Evolutionary conservation across 78 protist genomes (phyloP).

Genomic region (Speleostelium caveatum): DNA sequence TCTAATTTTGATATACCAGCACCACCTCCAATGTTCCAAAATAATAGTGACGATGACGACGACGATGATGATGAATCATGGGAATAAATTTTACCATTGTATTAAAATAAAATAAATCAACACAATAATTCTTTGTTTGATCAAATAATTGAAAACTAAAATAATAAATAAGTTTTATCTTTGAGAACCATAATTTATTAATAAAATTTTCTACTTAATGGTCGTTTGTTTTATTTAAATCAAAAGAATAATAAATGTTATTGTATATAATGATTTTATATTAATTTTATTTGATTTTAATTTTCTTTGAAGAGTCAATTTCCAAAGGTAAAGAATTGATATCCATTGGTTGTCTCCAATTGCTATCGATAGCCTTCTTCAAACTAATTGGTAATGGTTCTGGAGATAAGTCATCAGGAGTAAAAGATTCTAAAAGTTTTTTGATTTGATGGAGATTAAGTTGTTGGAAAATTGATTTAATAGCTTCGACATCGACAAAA

Average conservation of each 20-base stretch:
- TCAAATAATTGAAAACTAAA: too few relatives aligned
- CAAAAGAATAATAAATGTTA: too few relatives aligned
- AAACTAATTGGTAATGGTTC: slow-evolving; percentile 56
- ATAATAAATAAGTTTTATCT: too few relatives aligned
- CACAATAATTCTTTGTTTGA: too few relatives aligned
- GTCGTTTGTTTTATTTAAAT: too few relatives aligned
- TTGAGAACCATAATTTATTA: too few relatives aligned
- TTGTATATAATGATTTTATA: too few relatives aligned
- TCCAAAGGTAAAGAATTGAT: slow-evolving; percentile 19
- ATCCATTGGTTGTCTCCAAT: slow-evolving; percentile 52
- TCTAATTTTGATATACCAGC: slow-evolving; percentile 5
- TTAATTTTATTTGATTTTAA: slow-evolving; percentile 1
- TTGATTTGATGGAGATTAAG: slow-evolving; percentile 73
- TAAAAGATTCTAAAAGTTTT: slow-evolving; percentile 48
- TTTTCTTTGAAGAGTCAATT: slow-evolving; percentile 54
- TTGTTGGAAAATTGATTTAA: slow-evolving; percentile 75
- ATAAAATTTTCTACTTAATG: too few relatives aligned
- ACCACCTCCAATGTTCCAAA: slow-evolving; percentile 24
- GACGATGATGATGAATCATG: slow-evolving; percentile 59
- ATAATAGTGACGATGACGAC: slow-evolving; percentile 41
- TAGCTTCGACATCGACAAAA: slow-evolving; percentile 71
- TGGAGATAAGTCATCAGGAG: slow-evolving; percentile 79
- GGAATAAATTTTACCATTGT: background rate
- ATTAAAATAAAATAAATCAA: too few relatives aligned
- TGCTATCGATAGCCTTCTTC: slow-evolving; percentile 32